These are phyloP conservation scores for Fusarium sp. DNA, from an alignment of 2,329 filamentous ascomycete species.

Conservation along the genomic window DNA sequence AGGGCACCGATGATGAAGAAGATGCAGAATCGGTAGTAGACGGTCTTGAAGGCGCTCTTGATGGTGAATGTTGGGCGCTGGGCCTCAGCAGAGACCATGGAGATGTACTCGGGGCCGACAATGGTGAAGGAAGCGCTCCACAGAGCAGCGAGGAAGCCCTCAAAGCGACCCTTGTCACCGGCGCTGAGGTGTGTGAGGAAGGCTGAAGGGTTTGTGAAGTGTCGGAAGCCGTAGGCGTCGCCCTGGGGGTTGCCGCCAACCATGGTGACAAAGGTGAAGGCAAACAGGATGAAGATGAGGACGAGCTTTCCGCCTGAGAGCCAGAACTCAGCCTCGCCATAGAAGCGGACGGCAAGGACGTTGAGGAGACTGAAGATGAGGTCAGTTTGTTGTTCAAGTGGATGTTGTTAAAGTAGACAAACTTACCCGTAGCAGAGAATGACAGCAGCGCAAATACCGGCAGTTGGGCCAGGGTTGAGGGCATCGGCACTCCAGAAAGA, in stretches of 20 bases:
- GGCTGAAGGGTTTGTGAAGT: conserved; percentile 71
- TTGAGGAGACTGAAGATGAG: conserved; percentile 49
- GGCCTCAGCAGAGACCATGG: conserved; percentile 72
- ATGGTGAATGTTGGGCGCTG: conserved; percentile 68
- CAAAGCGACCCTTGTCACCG: conserved; percentile 70
- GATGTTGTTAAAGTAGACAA: too few species aligned
- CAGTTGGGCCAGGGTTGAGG: conserved; percentile 49
- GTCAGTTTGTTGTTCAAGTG: conserved; percentile 1
- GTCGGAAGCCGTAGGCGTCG: conserved; percentile 70
- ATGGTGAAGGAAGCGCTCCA: conserved; percentile 69
- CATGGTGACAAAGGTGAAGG: conserved; percentile 69
- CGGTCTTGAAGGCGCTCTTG: conserved; percentile 61
- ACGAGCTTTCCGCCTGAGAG: conserved; percentile 58
- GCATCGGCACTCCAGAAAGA: conserved; percentile 60
- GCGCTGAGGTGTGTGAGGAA: conserved; percentile 64
- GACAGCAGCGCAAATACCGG: conserved; percentile 58
- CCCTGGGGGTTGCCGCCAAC: conserved; percentile 68
- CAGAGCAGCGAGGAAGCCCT: conserved; percentile 73
- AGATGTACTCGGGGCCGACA: conserved; percentile 71
- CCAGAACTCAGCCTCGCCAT: conserved; percentile 60
- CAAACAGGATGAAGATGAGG: conserved; percentile 58
- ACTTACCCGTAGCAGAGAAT: conserved; percentile 54
- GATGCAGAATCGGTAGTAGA: conserved; percentile 61
- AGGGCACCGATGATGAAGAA: conserved; percentile 56
- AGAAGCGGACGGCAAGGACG: conserved; percentile 55